Base-by-base conservation (phyloP, 768 basidiomycete species). In the Tulasnella calospora region DNA sequence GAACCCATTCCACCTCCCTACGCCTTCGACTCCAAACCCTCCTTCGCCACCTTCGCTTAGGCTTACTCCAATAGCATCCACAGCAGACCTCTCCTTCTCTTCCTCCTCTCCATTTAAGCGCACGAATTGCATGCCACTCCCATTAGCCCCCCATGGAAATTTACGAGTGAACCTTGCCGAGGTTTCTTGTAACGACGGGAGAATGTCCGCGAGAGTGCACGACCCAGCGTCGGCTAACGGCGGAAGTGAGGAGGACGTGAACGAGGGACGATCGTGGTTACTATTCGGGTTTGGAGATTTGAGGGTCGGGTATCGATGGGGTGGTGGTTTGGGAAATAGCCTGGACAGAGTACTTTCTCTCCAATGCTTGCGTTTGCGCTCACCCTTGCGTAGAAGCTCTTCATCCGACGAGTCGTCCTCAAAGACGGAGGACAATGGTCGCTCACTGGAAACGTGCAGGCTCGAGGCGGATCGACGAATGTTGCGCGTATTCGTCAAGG, bases 1-100 rank as follows among this genome's bases (percentile, higher is more conserved):
- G 82, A 87, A 87, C n/a, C 79, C 76, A 21, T 89, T 89, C 92
- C 92, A 92, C n/a, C 83, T 81, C 44, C 85, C 86, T 19, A 86
- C 81, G 44, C 82, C 72, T 38, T 79, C 78, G 5, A 79, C 44
- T 3, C 78, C 78, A 70, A 78, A 76, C 23, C 23, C 41, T 17
- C 57, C 79, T 0, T 67, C 78, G 5, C 40, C 67, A 3, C 9
- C 40, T 40, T 40, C 40, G 30, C 73, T 51, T n/a, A 79, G n/a
- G 33, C 23, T 38, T 38, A 78, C 38, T 6, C 30, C 78, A 76
- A 71, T 36, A 9, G 38, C 57, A 19, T 57, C 61, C 30, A 33
- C 40, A n/a, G 40, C 74, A 46, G 35, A 46, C 4, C 21, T 38
- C 30, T 41, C 74, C 15, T 15, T 15, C 74, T 27, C 36, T 57